These are phyloP conservation scores for Lachancea lanzarotensis DNA, from an alignment of 805 yeast species.

Conservation along the genomic window DNA sequence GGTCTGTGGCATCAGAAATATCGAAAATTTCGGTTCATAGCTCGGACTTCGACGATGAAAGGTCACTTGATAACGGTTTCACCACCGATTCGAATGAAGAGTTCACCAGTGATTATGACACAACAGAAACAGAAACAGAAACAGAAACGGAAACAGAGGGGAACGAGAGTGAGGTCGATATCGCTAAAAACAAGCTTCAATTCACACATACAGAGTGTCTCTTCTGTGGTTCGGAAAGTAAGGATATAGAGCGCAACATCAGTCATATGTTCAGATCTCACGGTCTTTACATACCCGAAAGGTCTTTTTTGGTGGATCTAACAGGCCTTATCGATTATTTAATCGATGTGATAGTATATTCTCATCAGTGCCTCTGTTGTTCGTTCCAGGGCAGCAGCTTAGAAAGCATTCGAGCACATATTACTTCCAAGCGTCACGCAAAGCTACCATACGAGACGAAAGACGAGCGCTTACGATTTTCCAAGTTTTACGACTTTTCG, in stretches of 20 bases:
- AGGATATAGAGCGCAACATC: slow-evolving; percentile 51
- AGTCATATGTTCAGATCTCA: slow-evolving; percentile 73
- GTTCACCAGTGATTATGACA: slow-evolving; percentile 32
- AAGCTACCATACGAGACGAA: slow-evolving; percentile 80
- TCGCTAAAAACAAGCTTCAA: too few species aligned
- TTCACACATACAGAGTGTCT: slow-evolving; percentile 39
- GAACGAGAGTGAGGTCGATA: slow-evolving; percentile 1
- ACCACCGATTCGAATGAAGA: slow-evolving; percentile 35
- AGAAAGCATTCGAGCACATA: slow-evolving; percentile 86
- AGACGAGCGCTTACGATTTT: slow-evolving; percentile 67
- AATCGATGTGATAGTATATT: slow-evolving; percentile 74
- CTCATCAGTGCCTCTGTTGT: slow-evolving; percentile 79
- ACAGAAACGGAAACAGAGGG: slow-evolving; percentile 26
- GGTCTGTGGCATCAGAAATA: slow-evolving; percentile 47
- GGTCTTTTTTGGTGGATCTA: slow-evolving; percentile 56
- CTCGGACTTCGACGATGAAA: slow-evolving; percentile 38
- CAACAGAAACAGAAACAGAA: slow-evolving; percentile 20
- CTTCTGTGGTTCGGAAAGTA: slow-evolving; percentile 49
- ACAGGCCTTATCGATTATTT: slow-evolving; percentile 69
- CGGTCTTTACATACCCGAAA: slow-evolving; percentile 87
- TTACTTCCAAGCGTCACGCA: slow-evolving; percentile 79
- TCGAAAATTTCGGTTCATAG: slow-evolving; percentile 40
- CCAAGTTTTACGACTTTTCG: slow-evolving; percentile 80
- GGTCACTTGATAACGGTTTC: slow-evolving; percentile 45
- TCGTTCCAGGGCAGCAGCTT: slow-evolving; percentile 74